Base-by-base conservation (phyloP, 495 filamentous ascomycete genomes). In the Penicillium cinerascens region DNA sequence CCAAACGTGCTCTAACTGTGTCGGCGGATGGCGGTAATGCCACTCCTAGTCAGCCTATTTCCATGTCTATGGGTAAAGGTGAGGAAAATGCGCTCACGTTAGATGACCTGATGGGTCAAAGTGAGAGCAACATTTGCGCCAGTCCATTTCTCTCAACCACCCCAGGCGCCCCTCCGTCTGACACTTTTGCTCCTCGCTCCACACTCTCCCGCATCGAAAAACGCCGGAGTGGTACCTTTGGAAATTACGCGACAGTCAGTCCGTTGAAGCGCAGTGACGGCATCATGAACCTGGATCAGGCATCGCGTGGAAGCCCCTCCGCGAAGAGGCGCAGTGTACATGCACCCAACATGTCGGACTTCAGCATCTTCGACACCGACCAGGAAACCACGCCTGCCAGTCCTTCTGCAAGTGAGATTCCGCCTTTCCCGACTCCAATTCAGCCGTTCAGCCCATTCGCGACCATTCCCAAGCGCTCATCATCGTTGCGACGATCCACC, bases 211-310 rank as follows among this genome's bases (percentile, higher is more conserved):
- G 74, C 16, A 66, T 76, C 16, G 75, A 78, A 51, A 78, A 78
- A 57, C 66, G 75, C 39, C 69, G 72, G 11, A 78, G 73, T 57
- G 75, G 72, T 4, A 75, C 70, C 9, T 74, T 77, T 45, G 71
- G 66, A 18, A 61, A 73, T 11, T 71, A 78, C 27, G 72, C 84
- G 15, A 83, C 87, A 42, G 84, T 87, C 25, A 97, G 92, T 64
- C 93, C 93, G 0, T 71, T 98, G 40, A 97, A 97, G 72, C 83
- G 95, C 43, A 95, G 84, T 59, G 93, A 98, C 68, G 86, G 87
- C 6, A 86, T 87, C 13, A 93, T 95, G 87, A 88, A 88, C 60
- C 67, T 95, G 13, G 92, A 95, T 55, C 84, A 87, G 44, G 72
- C 83, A 15, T 82, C 77, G 51, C 74, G 86, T n/a, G 89, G 86